Percentiles rank a stretch among this genome's conserved stretches.
Conservation (phyloP, 495 filamentous ascomycete species). For the Polyplosphaeria fusca region DNA sequence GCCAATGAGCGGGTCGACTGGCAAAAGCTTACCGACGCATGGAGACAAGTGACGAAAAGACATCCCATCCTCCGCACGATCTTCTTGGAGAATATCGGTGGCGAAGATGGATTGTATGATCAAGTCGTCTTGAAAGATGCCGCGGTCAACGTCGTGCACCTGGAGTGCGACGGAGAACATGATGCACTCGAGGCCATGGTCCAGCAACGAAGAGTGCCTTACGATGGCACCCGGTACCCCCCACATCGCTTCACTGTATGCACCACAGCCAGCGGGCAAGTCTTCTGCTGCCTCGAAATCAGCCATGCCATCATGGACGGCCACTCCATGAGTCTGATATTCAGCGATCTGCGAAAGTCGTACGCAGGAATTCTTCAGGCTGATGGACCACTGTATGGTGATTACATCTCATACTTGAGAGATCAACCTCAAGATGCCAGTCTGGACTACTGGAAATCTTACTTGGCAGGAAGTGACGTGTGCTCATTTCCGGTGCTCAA, state of each 20-base stretch:
- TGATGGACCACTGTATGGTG: slow-evolving; percentile 28
- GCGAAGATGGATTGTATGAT: slow-evolving; percentile 45
- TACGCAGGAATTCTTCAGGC: slow-evolving; percentile 6
- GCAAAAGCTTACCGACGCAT: slow-evolving; percentile 45
- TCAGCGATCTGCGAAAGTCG: slow-evolving; percentile 19
- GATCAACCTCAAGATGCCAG: slow-evolving; percentile 41
- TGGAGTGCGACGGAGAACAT: slow-evolving; percentile 17
- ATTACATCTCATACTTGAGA: slow-evolving; percentile 33
- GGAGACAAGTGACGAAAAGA: slow-evolving; percentile 48
- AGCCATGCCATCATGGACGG: slow-evolving; percentile 35
- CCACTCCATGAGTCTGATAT: slow-evolving; percentile 27
- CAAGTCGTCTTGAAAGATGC: slow-evolving; percentile 50
- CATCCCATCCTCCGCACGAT: slow-evolving; percentile 54
- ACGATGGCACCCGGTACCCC: slow-evolving; percentile 25
- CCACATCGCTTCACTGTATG: slow-evolving; percentile 31
- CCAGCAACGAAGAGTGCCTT: slow-evolving; percentile 13
- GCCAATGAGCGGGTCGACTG: slow-evolving; percentile 30
- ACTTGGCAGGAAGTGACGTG: slow-evolving; percentile 18
- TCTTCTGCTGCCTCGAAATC: slow-evolving; percentile 32
- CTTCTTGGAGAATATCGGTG: slow-evolving; percentile 48
- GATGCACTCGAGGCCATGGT: slow-evolving; percentile 12
- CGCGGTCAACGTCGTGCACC: slow-evolving; percentile 7
- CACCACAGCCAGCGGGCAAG: slow-evolving; percentile 6
- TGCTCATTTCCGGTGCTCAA: slow-evolving; percentile 28
- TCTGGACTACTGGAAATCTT: slow-evolving; percentile 51